Evolutionary conservation across 2,329 filamentous ascomycete species (phyloP), one percentile per base, ranked within the genome.

Genomic region (Coniochaeta sp.): DNA sequence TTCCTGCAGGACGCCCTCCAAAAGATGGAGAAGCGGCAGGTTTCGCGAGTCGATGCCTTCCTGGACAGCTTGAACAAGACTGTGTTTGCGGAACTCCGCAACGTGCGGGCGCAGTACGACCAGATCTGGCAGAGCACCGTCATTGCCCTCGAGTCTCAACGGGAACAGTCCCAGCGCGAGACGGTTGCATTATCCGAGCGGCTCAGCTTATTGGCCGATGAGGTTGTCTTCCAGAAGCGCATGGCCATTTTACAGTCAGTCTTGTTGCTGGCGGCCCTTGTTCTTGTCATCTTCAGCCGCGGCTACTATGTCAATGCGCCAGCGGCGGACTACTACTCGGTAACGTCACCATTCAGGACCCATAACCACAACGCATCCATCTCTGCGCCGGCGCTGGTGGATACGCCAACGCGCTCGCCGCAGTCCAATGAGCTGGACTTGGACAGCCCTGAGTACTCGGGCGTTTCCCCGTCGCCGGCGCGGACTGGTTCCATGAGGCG

Each of bases 121-220:
- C 89, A 96, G 63, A 84, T 97, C 12, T 97, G 92, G 91, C 91
- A 96, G 68, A 92, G 88, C 18, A 96, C 95, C 10, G 86, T 96
- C 20, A 85, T 96, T 51, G 91, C 95, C 27, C 81, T 97, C 13
- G 91, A 96, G 65, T 85, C 84, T 38, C 92, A 96, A 66, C 85
- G 90, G 38, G 87, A 95, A 63, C 85, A 90, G 59, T 89, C 89
- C 14, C 83, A 91, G 62, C 79, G 83, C 51, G 91, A 97, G 64
- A 86, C 95, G 54, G 77, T 91, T 38, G 91, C 91, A 3, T 77
- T 97, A 50, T 89, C 85, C 61, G 74, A 83, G 8, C 82, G 94
- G 22, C 79, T 99, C 35, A 91, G 88, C 53, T 77, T 97, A 28
- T 79, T 99, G 10, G 92, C 92, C n/a, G 92, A 97, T 62, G 94